Base-by-base conservation (phyloP, 345 rosid species). In the Corchorus capsularis region DNA sequence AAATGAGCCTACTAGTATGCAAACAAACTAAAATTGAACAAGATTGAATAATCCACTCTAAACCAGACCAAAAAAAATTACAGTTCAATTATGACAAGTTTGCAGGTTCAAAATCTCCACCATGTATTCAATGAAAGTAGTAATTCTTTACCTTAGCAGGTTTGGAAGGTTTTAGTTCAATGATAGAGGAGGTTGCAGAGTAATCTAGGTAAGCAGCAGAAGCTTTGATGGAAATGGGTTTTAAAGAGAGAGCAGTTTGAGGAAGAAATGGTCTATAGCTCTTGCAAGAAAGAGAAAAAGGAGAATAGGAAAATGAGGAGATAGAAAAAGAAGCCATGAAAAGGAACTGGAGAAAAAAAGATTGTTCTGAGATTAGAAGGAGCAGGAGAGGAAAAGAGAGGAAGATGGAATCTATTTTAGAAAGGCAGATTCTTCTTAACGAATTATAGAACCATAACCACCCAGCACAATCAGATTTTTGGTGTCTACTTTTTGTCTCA, bases 191-290 rank as follows among this genome's bases (percentile, higher is more conserved):
- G 78, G 63, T 60, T 22, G 86, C 46, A 5, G 92, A 73, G 64
- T 81, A 77, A 71, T 82, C 87, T 47, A 84, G 70, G 54, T 91
- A 89, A 77, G 88, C 68, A 8, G 89, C 85, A 53, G 95, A 84
- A 77, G 95, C 97, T 84, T 75, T 85, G 63, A 93, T 76, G 22
- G 87, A 88, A 37, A 80, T n/a, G 77, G 88, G 89, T 81, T 81
- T 89, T n/a, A 66, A 59, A 77, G 75, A 12, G 37, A 27, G 0
- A 37, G 63, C 16, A 0, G 63, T 59, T 11, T 35, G 37, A 27
- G 37, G 50, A 27, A 50, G 60, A 80, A 54, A 83, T 10, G 84
- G 81, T 50, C 75, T 75, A 63, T 59, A 76, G 64, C 61, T 60
- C 82, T 74, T 86, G 80, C 81, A 71, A 37, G 91, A 72, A 77